A percentile compares a stretch with the other conserved stretches of the same genome.
Conservation (phyloP, 2,329 filamentous ascomycete species). For the Aspergillus sp. region DNA sequence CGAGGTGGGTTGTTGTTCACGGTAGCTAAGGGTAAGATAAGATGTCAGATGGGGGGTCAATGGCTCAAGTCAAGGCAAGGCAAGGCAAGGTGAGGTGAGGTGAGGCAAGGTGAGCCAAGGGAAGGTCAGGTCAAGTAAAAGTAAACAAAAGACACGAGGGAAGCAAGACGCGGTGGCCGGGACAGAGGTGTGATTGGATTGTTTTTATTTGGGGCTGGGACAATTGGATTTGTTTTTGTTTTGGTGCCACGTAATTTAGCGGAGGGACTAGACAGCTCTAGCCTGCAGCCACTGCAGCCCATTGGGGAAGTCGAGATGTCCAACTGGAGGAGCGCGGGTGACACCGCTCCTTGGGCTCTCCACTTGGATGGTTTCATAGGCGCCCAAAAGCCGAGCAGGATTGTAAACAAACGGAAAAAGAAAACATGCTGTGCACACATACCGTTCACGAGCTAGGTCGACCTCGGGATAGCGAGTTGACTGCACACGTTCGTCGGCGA, state of each 20-base stretch:
- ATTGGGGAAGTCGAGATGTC: conserved; percentile 13
- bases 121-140: conserved; percentile 9
- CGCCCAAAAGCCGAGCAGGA: conserved; percentile 9
- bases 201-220: conserved; percentile 24
- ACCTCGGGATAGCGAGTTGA: conserved; percentile 51
- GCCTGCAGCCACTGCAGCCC: conserved; percentile 21
- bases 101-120: conserved; percentile 22
- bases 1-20: conserved; percentile 53
- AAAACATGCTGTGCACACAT: conserved; percentile 36
- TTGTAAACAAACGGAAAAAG: conserved; percentile 16
- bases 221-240: conserved; percentile 27
- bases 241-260: conserved; percentile 32
- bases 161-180: conserved; percentile 13
- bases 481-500: conserved; percentile 42
- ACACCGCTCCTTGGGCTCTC: conserved; percentile 32
- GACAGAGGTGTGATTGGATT: conserved; percentile 18
- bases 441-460: conserved; percentile 57
- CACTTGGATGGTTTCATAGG: conserved; percentile 23
- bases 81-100: conserved; percentile 26
- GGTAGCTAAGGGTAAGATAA: conserved; percentile 52
- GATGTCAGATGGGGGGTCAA: conserved; percentile 27
- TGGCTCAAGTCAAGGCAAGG: conserved; percentile 19
- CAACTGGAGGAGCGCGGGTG: conserved; percentile 18
- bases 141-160: conserved; percentile 17
- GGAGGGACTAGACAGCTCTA: conserved; percentile 25